Conservation (phyloP, 305 asterid species). For the Lippia alba region DNA sequence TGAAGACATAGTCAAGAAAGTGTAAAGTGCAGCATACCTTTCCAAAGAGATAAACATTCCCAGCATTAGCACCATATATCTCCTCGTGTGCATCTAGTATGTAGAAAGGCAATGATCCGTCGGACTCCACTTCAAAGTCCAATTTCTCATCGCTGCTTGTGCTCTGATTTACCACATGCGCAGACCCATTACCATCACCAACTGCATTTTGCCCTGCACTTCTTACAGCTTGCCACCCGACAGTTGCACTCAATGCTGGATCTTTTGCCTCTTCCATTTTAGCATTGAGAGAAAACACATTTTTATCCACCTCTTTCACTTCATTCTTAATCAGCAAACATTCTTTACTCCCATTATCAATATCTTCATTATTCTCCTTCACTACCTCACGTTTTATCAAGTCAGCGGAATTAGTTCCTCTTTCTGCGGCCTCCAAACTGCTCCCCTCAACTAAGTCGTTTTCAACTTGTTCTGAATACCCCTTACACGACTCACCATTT, state of each 20-base stretch:
- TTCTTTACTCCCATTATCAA: slow-evolving; percentile 37
- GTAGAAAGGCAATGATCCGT: slow-evolving; percentile 87
- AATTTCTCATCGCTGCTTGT: slow-evolving; percentile 57
- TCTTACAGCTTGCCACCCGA: slow-evolving; percentile 79
- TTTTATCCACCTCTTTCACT: slow-evolving; percentile 56
- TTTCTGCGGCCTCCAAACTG: slow-evolving; percentile 25
- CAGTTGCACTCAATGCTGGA: slow-evolving; percentile 74
- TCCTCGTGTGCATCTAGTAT: slow-evolving; percentile 96
- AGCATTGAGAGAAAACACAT: slow-evolving; percentile 70
- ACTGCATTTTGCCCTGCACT: slow-evolving; percentile 50
- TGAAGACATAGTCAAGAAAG: slow-evolving; percentile 3
- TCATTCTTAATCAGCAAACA: slow-evolving; percentile 40
- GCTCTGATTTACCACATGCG: slow-evolving; percentile 37
- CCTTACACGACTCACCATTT: slow-evolving; percentile 35
- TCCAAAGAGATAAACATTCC: slow-evolving; percentile 87
- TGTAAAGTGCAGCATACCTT: slow-evolving; percentile 56
- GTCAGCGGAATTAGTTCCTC: slow-evolving; percentile 22
- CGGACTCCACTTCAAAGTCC: slow-evolving; percentile 69
- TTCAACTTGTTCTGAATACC: slow-evolving; percentile 30
- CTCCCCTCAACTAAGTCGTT: slow-evolving; percentile 30
- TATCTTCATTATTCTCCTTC: slow-evolving; percentile 36
- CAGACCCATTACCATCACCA: slow-evolving; percentile 43
- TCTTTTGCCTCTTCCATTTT: slow-evolving; percentile 68
- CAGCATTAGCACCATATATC: slow-evolving; percentile 77
- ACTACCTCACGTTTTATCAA: slow-evolving; percentile 35